Base-by-base conservation (phyloP, 176 grass and related monocot genomes). In the Ampelocalamus luodianensis region DNA sequence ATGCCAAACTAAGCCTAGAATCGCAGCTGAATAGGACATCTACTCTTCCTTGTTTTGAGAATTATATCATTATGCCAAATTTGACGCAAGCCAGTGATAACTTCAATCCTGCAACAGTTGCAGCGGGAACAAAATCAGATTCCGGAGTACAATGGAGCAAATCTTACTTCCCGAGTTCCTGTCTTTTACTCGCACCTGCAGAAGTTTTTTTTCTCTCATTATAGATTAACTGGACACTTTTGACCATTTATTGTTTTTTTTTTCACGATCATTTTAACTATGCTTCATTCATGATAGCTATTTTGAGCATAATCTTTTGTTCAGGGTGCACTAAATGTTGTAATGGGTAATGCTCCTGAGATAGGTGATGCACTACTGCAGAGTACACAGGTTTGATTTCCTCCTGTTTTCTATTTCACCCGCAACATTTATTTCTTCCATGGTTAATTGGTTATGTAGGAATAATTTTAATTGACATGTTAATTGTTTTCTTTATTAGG, bases 311-410 rank as follows among this genome's bases (percentile, higher is more conserved):
- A 56, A 89, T 90, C n/a, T 54, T 83, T 83, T 53, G 77, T 90
- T 68, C 76, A 98, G 96, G 93, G 96, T 62, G 90, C 88, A 29
- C 78, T 98, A 76, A 98, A 98, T 77, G 78, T 98, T 46, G 90
- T 98, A 42, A 93, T 94, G 91, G 96, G 96, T 73, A 95, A 98
- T 92, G 89, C 96, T 87, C 58, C 83, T 76, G 96, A 92, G 76
- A 98, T 95, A 85, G 96, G 96, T 61, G 91, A 94, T 71, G 82
- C 91, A 71, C 84, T 98, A 60, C 86, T 92, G 26, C 78, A 96
- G 71, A 98, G 93, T 59, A 86, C 88, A 72, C 88, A 96, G 93
- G 96, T 98, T 79, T 38, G 43, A 68, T 80, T 72, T 76, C 74
- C 29, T 67, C 36, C n/a, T 68, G 29, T 48, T 71, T 50, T 74